phyloP scores from a whole-genome alignment of 2,329 filamentous ascomycete genomes.

The Diaporthe sp. region DNA sequence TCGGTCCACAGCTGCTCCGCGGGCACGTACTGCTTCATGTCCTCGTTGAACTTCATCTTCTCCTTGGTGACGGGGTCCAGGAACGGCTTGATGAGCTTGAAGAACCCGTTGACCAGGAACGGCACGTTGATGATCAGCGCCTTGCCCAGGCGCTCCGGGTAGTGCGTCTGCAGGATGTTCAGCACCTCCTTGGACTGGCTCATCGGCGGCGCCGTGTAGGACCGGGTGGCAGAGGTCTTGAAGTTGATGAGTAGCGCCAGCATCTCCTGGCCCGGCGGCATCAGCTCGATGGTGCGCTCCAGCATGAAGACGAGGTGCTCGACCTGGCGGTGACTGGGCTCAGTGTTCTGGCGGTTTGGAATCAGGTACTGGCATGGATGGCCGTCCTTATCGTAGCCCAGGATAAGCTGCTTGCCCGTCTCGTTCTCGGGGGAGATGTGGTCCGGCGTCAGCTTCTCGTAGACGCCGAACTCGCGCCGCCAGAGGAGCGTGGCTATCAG shows the following conservation, averaged over 20 bases:
- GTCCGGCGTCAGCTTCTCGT: conserved; percentile 80
- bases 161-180: conserved; percentile 93
- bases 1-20: conserved; percentile 84
- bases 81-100: conserved; percentile 95
- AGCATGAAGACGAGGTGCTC: conserved; percentile 97
- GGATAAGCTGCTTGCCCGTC: conserved; percentile 92
- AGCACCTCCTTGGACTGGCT: conserved; percentile 86
- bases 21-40: conserved; percentile 86
- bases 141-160: conserved; percentile 90
- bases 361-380: conserved; percentile 93
- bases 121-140: conserved; percentile 90
- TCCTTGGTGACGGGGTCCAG: conserved; percentile 94
- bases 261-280: conserved; percentile 89
- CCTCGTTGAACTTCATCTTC: conserved; percentile 98
- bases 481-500: conserved; percentile 85
- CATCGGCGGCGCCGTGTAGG: conserved; percentile 80
- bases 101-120: conserved; percentile 92
- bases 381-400: conserved; percentile 88
- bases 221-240: conserved; percentile 80
- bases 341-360: conserved; percentile 93
- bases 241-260: conserved; percentile 93
- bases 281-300: conserved; percentile 88
- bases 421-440: conserved; percentile 95
- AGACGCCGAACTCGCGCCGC: conserved; percentile 89
- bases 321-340: conserved; percentile 86